phyloP scores from a whole-genome alignment of 306 rosid species.

The Rosa persica region DNA sequence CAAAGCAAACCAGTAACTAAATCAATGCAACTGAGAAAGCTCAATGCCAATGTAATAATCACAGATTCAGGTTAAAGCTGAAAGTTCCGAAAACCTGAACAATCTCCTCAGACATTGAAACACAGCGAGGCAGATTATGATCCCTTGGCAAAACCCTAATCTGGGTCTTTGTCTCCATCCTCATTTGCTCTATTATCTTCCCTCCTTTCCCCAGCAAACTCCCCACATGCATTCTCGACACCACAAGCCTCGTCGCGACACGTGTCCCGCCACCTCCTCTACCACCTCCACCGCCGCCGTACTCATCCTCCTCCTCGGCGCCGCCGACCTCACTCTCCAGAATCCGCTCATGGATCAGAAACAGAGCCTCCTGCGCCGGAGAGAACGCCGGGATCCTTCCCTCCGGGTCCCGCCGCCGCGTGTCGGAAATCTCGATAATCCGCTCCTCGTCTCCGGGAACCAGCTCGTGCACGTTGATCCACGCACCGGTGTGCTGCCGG shows the following conservation, averaged over 20 bases:
- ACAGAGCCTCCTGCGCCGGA: slow-evolving; percentile 94
- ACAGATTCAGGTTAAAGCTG: not conserved
- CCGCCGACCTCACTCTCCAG: slow-evolving; percentile 73
- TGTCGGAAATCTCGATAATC: slow-evolving; percentile 88
- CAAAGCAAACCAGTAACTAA: slow-evolving; percentile 3
- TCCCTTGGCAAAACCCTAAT: slow-evolving; percentile 97
- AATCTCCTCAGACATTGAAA: slow-evolving; percentile 94
- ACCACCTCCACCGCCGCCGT: slow-evolving; percentile 32
- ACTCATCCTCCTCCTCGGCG: slow-evolving; percentile 67
- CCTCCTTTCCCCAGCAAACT: slow-evolving; percentile 97
- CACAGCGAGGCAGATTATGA: slow-evolving; percentile 89
- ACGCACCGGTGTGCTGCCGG: slow-evolving; percentile 97
- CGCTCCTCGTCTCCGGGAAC: slow-evolving; percentile 87
- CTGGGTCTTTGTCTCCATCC: slow-evolving; percentile 95
- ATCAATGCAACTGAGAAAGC: not conserved
- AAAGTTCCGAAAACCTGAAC: slow-evolving; percentile 76
- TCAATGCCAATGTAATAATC: slow-evolving; percentile 27
- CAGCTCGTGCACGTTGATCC: slow-evolving; percentile 98
- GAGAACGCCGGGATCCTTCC: slow-evolving; percentile 92
- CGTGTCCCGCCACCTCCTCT: slow-evolving; percentile 49
- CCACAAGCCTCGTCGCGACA: slow-evolving; percentile 83
- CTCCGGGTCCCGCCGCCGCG: slow-evolving; percentile 94
- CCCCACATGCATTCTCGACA: slow-evolving; percentile 96
- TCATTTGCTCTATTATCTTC: slow-evolving; percentile 99
- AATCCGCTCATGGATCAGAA: slow-evolving; percentile 83